Conservation (phyloP, 148 eudicot genomes). For the Nepenthes gracilis region DNA sequence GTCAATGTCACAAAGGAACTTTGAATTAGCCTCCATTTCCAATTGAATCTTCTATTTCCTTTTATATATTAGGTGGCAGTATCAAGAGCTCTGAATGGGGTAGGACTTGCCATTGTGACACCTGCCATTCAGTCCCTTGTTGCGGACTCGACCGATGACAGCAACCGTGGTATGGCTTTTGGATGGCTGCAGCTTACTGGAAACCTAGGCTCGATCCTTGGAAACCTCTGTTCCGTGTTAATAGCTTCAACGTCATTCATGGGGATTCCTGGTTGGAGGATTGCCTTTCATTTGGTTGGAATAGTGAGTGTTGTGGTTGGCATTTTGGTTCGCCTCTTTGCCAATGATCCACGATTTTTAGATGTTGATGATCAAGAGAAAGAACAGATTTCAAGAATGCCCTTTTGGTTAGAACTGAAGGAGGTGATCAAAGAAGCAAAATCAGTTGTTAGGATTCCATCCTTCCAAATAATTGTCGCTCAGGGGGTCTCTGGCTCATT, state of each 20-base stretch:
- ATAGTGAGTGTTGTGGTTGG: conserved; percentile 64
- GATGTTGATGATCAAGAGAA: conserved; percentile 13
- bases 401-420: conserved; percentile 40
- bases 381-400: conserved; percentile 7
- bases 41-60: background rate
- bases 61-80: conserved; percentile 54
- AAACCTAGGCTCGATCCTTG: conserved; percentile 65
- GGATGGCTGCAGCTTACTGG: conserved; percentile 75
- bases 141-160: conserved; percentile 86
- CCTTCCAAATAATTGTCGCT: conserved; percentile 73
- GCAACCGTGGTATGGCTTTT: conserved; percentile 79
- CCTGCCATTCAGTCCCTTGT: conserved; percentile 82
- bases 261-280: conserved; percentile 88
- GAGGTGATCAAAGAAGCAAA: conserved; percentile 52
- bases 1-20: background rate
- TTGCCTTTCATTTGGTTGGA: conserved; percentile 77
- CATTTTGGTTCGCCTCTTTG: conserved; percentile 59
- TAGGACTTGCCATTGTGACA: conserved; percentile 80
- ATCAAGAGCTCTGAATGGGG: conserved; percentile 77
- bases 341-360: conserved; percentile 52
- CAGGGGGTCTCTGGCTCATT: conserved; percentile 85
- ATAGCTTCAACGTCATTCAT: conserved; percentile 61
- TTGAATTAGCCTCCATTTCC: background rate
- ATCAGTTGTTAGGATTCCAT: conserved; percentile 48
- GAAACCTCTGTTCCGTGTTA: conserved; percentile 51